These are phyloP conservation scores for Tuber aestivum DNA, from an alignment of 495 filamentous ascomycete genomes.

Conservation along the genomic window DNA sequence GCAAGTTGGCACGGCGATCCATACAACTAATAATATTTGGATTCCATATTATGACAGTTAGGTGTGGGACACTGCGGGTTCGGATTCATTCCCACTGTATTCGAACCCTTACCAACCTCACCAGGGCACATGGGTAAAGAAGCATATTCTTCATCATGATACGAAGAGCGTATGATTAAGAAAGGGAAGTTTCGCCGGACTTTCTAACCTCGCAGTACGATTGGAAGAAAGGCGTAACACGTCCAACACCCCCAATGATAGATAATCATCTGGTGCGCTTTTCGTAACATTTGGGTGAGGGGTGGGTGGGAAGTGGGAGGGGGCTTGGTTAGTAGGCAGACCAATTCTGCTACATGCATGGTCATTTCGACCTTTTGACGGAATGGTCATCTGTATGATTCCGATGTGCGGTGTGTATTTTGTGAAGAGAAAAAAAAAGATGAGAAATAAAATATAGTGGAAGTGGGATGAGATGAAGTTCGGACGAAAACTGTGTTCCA, in stretches of 20 bases:
- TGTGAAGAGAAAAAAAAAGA: neutral
- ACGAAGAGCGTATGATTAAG: neutral
- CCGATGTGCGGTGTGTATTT: neutral
- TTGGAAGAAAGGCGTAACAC: neutral
- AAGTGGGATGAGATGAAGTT: slow-evolving; percentile 1
- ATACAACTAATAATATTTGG: neutral
- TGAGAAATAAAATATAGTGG: no score
- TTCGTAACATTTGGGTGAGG: neutral
- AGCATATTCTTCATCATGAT: neutral
- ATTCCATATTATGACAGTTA: neutral
- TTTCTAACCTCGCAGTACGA: neutral
- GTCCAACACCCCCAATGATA: neutral
- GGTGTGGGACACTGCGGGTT: neutral
- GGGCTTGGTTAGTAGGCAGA: neutral
- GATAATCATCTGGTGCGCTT: neutral
- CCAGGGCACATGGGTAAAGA: neutral
- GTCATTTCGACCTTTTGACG: neutral
- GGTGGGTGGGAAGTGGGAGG: neutral
- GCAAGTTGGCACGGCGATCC: neutral
- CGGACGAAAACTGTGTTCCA: neutral
- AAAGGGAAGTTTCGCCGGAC: neutral
- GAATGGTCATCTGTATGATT: slow-evolving; percentile 3
- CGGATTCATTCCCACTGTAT: neutral
- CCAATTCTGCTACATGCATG: neutral
- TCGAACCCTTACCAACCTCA: neutral